phyloP scores from a whole-genome alignment of 116 monocot genomes.

The Zostera marina region DNA sequence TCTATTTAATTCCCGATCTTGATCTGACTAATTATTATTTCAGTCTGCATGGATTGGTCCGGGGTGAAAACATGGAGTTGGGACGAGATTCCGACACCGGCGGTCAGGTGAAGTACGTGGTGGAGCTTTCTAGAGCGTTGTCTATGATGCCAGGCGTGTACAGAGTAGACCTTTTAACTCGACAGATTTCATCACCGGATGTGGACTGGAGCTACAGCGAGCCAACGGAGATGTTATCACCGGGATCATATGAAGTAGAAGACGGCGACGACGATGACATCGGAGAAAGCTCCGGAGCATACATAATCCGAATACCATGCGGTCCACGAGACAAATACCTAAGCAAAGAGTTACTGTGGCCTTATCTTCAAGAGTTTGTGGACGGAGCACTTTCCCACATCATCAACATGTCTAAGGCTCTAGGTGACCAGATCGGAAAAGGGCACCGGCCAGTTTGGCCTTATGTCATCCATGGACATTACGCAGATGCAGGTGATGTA shows the following conservation, averaged over 20 bases:
- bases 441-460: constrained; percentile 84
- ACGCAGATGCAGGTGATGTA: constrained; percentile 82
- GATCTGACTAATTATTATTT: too few species aligned
- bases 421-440: constrained; percentile 76
- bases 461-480: constrained; percentile 86
- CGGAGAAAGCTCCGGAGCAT: constrained; percentile 84
- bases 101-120: constrained; percentile 91
- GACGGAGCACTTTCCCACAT: constrained; percentile 76
- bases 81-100: constrained; percentile 90
- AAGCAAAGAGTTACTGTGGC: constrained; percentile 77
- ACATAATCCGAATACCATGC: constrained; percentile 70
- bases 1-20: too few species aligned
- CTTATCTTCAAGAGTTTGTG: constrained; percentile 78
- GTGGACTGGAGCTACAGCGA: constrained; percentile 95
- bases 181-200: constrained; percentile 76
- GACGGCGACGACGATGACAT: constrained; percentile 52
- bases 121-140: constrained; percentile 83
- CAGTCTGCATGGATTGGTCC: constrained; percentile 86
- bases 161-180: constrained; percentile 80
- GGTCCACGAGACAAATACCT: constrained; percentile 66
- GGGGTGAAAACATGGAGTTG: constrained; percentile 93
- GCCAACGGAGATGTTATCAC: constrained; percentile 75
- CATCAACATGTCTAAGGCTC: constrained; percentile 70
- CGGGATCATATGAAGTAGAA: constrained; percentile 52
- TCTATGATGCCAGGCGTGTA: constrained; percentile 91